These are phyloP conservation scores for Centella asiatica DNA, from an alignment of 129 eudicot genomes.

Conservation along the genomic window DNA sequence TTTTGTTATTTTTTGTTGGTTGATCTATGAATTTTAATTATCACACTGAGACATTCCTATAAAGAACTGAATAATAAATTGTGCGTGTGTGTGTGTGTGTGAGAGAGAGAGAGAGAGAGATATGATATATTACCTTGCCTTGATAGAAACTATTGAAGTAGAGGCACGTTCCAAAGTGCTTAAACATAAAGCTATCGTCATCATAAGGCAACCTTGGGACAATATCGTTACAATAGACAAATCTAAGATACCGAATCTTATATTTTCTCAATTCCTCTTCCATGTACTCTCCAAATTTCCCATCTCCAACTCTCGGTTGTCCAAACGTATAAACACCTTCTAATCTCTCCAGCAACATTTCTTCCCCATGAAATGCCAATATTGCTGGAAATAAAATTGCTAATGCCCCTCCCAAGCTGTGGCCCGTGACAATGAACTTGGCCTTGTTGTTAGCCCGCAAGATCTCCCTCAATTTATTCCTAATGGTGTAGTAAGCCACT, in stretches of 20 bases:
- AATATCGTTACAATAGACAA: conserved; percentile 47
- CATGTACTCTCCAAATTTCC: conserved; percentile 27
- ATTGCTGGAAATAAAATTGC: conserved; percentile 51
- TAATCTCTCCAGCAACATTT: conserved; percentile 27
- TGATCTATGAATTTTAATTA: too few relatives aligned
- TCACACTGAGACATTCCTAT: too few relatives aligned
- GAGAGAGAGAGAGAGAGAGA: not conserved
- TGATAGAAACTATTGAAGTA: conserved; percentile 36
- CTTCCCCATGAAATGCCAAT: conserved; percentile 34
- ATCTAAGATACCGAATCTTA: conserved; percentile 26
- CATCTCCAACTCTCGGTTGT: conserved; percentile 61
- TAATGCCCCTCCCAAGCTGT: conserved; percentile 62
- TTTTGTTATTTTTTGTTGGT: too few relatives aligned
- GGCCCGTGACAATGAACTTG: conserved; percentile 47
- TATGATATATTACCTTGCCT: conserved; percentile 18
- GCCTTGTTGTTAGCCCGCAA: conserved; percentile 21
- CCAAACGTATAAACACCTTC: conserved; percentile 61
- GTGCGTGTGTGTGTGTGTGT: too few relatives aligned
- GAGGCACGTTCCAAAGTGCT: conserved; percentile 51
- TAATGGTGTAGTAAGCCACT: conserved; percentile 41
- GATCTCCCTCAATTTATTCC: conserved; percentile 22
- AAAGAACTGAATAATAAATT: too few relatives aligned
- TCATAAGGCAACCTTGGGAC: conserved; percentile 50
- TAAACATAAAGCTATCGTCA: conserved; percentile 17
- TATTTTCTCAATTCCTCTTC: conserved; percentile 3